These are phyloP conservation scores for Neofusicoccum cordaticola DNA, from an alignment of 2,329 filamentous ascomycete genomes.

Conservation along the genomic window DNA sequence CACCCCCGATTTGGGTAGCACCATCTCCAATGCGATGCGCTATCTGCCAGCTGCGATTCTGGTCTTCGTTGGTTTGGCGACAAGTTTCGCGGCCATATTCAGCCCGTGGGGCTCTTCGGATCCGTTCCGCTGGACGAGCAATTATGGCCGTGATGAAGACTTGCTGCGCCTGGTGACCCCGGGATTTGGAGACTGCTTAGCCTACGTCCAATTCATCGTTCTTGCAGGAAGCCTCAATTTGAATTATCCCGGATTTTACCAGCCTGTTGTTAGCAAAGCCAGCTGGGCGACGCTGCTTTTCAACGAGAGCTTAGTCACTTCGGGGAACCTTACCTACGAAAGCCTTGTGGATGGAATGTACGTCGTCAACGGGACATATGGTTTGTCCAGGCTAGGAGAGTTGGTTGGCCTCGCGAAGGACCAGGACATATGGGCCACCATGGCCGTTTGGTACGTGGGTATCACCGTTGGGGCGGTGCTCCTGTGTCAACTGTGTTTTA, in stretches of 20 bases:
- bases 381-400: slow-evolving; percentile 75
- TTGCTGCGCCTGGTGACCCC: slow-evolving; percentile 88
- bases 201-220: slow-evolving; percentile 92
- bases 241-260: slow-evolving; percentile 90
- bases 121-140: slow-evolving; percentile 94
- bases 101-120: slow-evolving; percentile 93
- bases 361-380: slow-evolving; percentile 71
- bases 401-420: slow-evolving; percentile 74
- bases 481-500: slow-evolving; percentile 74
- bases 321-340: slow-evolving; percentile 58
- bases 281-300: slow-evolving; percentile 92
- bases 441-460: slow-evolving; percentile 85
- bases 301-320: slow-evolving; percentile 80
- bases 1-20: slow-evolving; percentile 74
- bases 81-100: slow-evolving; percentile 77
- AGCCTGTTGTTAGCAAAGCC: slow-evolving; percentile 82
- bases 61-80: slow-evolving; percentile 75
- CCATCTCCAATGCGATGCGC: slow-evolving; percentile 65
- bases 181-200: slow-evolving; percentile 92
- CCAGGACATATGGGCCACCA: slow-evolving; percentile 86
- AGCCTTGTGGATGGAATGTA: slow-evolving; percentile 85
- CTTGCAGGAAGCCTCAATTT: slow-evolving; percentile 84
- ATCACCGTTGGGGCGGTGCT: slow-evolving; percentile 67
- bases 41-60: slow-evolving; percentile 78
- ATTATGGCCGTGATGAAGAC: slow-evolving; percentile 92